Evolutionary conservation across 129 eudicot species (phyloP).

Genomic region (Flaveria robusta): DNA sequence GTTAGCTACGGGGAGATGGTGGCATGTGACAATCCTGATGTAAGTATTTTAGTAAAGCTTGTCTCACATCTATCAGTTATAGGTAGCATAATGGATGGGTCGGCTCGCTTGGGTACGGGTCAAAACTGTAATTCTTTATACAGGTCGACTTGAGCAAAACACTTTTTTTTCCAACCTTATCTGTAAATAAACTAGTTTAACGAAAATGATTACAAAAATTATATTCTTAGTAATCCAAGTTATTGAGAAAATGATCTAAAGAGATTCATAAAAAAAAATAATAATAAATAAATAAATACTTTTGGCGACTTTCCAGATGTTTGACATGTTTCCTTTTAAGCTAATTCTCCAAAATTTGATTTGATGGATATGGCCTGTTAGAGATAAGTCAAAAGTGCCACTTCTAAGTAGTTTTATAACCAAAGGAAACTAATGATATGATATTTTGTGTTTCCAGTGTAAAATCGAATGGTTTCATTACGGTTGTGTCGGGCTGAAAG

Average conservation of each 20-base stretch:
- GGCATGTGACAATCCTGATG: conserved; percentile 92
- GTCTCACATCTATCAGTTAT: no score
- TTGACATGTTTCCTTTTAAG: not conserved
- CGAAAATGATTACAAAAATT: not conserved
- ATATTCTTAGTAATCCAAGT: not conserved
- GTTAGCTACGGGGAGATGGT: conserved; percentile 98
- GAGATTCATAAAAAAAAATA: not conserved
- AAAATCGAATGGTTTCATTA: conserved; percentile 97
- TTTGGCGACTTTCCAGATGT: not conserved
- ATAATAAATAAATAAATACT: no score
- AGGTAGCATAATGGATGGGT: not conserved
- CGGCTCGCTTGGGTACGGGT: not conserved
- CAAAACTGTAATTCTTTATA: no score
- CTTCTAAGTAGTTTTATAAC: not conserved
- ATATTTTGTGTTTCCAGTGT: conserved; percentile 52
- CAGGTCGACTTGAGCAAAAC: no score
- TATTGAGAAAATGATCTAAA: not conserved
- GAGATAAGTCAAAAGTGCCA: not conserved
- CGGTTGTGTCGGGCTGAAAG: conserved; percentile 76
- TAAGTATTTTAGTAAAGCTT: conserved; percentile 35
- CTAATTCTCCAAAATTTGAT: not conserved
- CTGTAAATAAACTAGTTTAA: no score
- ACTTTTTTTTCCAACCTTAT: no score
- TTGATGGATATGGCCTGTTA: not conserved
- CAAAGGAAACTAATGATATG: not conserved